Percentiles rank a stretch among this genome's conserved stretches.
Conservation (phyloP, 2,329 filamentous ascomycete genomes). For the Stromatinia cepivora region DNA sequence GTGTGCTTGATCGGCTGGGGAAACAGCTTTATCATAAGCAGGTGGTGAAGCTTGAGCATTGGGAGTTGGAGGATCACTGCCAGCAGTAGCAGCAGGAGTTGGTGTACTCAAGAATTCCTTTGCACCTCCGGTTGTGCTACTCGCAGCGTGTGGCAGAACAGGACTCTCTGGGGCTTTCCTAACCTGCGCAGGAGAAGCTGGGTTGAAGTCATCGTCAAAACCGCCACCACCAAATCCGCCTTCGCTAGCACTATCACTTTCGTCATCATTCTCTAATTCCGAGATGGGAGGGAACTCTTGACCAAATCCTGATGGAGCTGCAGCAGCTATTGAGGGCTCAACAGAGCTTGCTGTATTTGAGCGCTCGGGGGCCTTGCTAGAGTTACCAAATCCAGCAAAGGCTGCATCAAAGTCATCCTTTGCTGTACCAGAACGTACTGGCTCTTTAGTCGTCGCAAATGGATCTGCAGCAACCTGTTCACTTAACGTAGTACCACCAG, state of each 20-base stretch:
- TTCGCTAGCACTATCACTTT: slow-evolving; percentile 79
- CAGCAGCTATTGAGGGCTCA: slow-evolving; percentile 44
- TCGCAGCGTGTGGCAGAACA: slow-evolving; percentile 28
- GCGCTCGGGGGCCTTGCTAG: slow-evolving; percentile 52
- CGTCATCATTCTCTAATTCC: slow-evolving; percentile 78
- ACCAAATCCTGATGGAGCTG: slow-evolving; percentile 56
- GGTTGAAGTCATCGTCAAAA: slow-evolving; percentile 91
- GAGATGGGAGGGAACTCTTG: slow-evolving; percentile 91
- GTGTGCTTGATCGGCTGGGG: slow-evolving; percentile 48
- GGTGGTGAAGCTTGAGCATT: slow-evolving; percentile 60
- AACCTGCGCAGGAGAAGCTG: slow-evolving; percentile 47
- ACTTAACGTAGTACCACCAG: slow-evolving; percentile 50
- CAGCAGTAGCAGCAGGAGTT: slow-evolving; percentile 38
- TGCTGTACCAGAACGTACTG: slow-evolving; percentile 48
- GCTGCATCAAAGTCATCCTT: slow-evolving; percentile 85
- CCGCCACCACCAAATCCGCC: slow-evolving; percentile 57
- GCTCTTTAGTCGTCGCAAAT: slow-evolving; percentile 56
- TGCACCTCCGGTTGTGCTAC: slow-evolving; percentile 37
- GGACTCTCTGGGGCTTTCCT: slow-evolving; percentile 35
- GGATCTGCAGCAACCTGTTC: slow-evolving; percentile 51
- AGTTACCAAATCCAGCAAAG: slow-evolving; percentile 68
- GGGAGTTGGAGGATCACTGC: slow-evolving; percentile 49
- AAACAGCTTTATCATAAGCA: slow-evolving; percentile 50
- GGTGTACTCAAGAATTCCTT: slow-evolving; percentile 38
- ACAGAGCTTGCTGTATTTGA: slow-evolving; percentile 45